phyloP scores from a whole-genome alignment of 1,284 basidiomycete genomes.

The Leucocoprinus gongylophorus region DNA sequence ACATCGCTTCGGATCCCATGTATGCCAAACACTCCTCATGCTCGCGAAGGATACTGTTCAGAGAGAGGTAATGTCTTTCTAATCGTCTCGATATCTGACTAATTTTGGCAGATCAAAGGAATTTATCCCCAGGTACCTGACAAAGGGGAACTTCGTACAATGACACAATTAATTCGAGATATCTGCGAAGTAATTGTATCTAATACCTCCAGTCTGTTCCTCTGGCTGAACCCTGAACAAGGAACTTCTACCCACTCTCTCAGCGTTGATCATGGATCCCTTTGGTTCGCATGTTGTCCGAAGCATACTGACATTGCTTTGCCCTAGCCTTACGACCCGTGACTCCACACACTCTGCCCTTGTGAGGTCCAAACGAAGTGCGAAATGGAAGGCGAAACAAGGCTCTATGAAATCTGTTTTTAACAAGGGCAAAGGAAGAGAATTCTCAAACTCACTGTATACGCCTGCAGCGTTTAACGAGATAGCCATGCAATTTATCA shows the following conservation, averaged over 20 bases:
- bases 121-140: slow-evolving; percentile 49
- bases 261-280: slow-evolving; percentile 67
- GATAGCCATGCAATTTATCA: slow-evolving; percentile 48
- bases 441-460: slow-evolving; percentile 17
- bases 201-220: neutral
- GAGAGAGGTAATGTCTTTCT: slow-evolving; percentile 50
- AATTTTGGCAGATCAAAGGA: slow-evolving; percentile 45
- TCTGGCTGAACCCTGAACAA: slow-evolving; percentile 22
- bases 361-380: slow-evolving; percentile 72
- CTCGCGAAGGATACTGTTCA: slow-evolving; percentile 69
- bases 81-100: neutral
- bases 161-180: slow-evolving; percentile 62
- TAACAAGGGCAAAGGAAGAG: slow-evolving; percentile 36
- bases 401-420: slow-evolving; percentile 73
- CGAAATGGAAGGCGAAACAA: slow-evolving; percentile 67
- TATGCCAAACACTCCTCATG: slow-evolving; percentile 80
- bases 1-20: slow-evolving; percentile 90
- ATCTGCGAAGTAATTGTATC: slow-evolving; percentile 49
- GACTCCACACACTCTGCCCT: slow-evolving; percentile 21
- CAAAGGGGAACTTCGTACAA: slow-evolving; percentile 63
- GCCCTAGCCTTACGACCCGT: slow-evolving; percentile 43
- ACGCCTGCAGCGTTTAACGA: slow-evolving; percentile 45
- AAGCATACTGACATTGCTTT: slow-evolving; percentile 69
- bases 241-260: slow-evolving; percentile 64
- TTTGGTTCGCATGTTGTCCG: slow-evolving; percentile 87